phyloP scores from a whole-genome alignment of 2,329 filamentous ascomycete genomes.

The Mariannaea elegans region DNA sequence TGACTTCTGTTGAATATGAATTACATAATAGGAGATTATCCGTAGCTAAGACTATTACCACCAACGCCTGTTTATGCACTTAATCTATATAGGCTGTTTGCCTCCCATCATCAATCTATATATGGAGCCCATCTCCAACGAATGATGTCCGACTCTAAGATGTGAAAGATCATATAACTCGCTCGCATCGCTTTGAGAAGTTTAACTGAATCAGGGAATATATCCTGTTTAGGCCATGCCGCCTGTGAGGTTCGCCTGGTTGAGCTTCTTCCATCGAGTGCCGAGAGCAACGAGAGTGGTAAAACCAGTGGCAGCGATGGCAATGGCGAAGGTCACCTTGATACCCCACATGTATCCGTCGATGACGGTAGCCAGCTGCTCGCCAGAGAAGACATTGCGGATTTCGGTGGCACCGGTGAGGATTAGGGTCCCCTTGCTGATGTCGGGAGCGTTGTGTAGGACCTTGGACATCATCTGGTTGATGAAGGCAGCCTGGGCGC shows the following conservation, averaged over 20 bases:
- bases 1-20: not conserved
- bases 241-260: conserved; percentile 40
- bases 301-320: conserved; percentile 57
- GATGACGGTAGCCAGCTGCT: conserved; percentile 64
- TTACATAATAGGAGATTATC: conserved; percentile 15
- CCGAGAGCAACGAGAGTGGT: conserved; percentile 46
- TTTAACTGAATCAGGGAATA: too few relatives aligned
- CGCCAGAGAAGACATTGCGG: conserved; percentile 55
- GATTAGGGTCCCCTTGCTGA: conserved; percentile 49
- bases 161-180: not conserved
- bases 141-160: conserved; percentile 1
- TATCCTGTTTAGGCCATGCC: conserved; percentile 41
- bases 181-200: too few relatives aligned
- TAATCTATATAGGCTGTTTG: not conserved
- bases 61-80: conserved; percentile 25
- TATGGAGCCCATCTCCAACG: not conserved
- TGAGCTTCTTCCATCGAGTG: conserved; percentile 51
- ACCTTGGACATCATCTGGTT: conserved; percentile 53
- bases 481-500: conserved; percentile 57
- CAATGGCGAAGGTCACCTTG: conserved; percentile 69
- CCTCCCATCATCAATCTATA: conserved; percentile 1
- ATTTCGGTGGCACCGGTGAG: conserved; percentile 64
- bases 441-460: conserved; percentile 44
- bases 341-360: conserved; percentile 70
- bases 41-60: not conserved